Evolutionary conservation across 106 monocot genomes (phyloP).

Genomic region (Narthecium ossifragum): DNA sequence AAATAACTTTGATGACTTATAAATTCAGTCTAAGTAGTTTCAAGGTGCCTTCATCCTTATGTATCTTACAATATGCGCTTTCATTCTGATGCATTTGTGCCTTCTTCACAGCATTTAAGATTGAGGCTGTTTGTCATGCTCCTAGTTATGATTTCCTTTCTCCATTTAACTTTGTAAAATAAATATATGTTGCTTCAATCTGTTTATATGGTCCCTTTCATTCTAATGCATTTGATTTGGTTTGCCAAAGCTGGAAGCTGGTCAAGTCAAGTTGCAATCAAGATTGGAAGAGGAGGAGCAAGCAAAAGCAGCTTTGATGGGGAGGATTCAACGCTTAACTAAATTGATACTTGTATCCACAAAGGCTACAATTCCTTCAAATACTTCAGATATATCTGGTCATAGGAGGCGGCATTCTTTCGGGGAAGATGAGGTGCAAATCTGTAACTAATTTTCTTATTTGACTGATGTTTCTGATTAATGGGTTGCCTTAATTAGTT

Average conservation of each 20-base stretch:
- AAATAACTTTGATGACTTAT: too few species aligned
- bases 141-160: neutral
- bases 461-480: too few species aligned
- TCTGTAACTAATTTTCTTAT: too few species aligned
- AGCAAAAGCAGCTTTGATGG: conserved; percentile 95
- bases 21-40: too few species aligned
- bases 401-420: conserved; percentile 87
- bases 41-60: too few species aligned
- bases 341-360: conserved; percentile 94
- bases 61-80: too few species aligned
- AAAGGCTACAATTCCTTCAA: conserved; percentile 68
- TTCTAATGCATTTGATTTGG: too few species aligned
- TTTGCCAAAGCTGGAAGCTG: conserved; percentile 81
- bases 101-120: too few species aligned
- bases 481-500: too few species aligned
- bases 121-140: too few species aligned
- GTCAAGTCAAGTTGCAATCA: conserved; percentile 92
- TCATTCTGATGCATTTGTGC: too few species aligned
- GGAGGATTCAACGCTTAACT: conserved; percentile 91
- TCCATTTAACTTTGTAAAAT: neutral
- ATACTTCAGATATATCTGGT: conserved; percentile 45
- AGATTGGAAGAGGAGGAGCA: conserved; percentile 96
- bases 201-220: too few species aligned
- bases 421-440: conserved; percentile 86
- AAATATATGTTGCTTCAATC: conserved; percentile 1